Evolutionary conservation across 805 yeast genomes (phyloP).

Genomic region (Kodamaea hsintzibuensis): DNA sequence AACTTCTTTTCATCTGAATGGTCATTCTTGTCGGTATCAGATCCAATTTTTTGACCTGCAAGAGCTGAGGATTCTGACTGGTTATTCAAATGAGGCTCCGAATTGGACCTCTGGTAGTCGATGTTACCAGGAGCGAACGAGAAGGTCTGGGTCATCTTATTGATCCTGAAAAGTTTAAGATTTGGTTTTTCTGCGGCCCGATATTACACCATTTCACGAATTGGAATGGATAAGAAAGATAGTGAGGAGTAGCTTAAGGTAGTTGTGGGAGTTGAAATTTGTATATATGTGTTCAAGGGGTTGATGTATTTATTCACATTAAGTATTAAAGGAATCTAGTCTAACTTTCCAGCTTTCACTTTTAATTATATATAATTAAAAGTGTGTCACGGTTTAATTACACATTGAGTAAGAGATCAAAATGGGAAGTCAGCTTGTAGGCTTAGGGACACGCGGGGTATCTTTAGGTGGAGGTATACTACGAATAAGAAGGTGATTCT

Average conservation of each 20-base stretch:
- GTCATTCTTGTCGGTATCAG: background rate
- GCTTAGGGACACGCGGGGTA: too few species aligned
- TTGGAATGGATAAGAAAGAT: background rate
- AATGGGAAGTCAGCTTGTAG: too few species aligned
- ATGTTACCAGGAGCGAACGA: background rate
- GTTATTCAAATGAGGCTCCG: background rate
- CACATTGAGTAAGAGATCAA: too few species aligned
- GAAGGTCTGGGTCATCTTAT: background rate
- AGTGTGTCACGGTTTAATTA: too few species aligned
- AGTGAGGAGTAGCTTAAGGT: background rate
- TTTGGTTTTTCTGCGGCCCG: background rate
- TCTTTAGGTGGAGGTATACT: too few species aligned
- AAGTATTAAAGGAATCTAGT: too few species aligned
- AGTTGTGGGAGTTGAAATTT: background rate
- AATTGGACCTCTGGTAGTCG: background rate
- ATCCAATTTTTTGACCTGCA: background rate
- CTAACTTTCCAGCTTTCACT: too few species aligned
- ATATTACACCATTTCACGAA: background rate
- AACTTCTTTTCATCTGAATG: constrained; percentile 29
- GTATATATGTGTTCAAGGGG: background rate
- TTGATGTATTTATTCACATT: too few species aligned
- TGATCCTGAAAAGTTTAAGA: background rate
- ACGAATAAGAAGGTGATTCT: too few species aligned
- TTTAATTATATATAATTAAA: too few species aligned
- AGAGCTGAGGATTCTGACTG: background rate